Base-by-base conservation (phyloP, 2,329 filamentous ascomycete species). In the Fusarium protoensiforme region DNA sequence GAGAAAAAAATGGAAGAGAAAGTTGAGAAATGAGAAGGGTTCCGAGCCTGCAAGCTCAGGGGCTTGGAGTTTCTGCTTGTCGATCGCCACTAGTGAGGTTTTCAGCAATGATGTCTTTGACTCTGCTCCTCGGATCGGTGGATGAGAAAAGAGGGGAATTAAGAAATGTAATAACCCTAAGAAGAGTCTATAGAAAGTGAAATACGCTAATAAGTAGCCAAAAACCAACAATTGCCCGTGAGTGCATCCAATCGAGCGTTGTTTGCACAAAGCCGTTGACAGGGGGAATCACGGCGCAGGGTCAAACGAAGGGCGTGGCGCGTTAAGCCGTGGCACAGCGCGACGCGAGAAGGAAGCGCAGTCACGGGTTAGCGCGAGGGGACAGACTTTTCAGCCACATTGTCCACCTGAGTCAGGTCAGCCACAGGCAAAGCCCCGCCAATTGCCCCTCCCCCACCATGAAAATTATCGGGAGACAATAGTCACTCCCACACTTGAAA, bases 291-390 rank as follows among this genome's bases (percentile, higher is more conserved):
- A 24, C 38, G 20, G 38, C n/a, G 38, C 14, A 57, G 41, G 39
- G 61, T 33, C 24, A 29, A 39, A 54, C 29, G 43, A 72, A 63
- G 46, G 59, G 59, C 48, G 66, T 48, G 65, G 13, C 72, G 72
- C 72, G 72, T 60, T 71, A 72, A 75, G 62, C 74, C 69, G 77
- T 76, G 78, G 78, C 70, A 69, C 73, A 72, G 22, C 33, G 65
- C 67, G 70, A 83, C 82, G 81, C 82, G 82, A 83, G 76, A 75
- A 64, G 54, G 73, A 65, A 78, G 75, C 81, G 82, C 68, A 68
- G 71, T 83, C 82, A 83, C 81, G 80, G 60, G 74, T 64, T 70
- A 68, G 66, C 69, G 77, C 72, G 75, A 67, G 31, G 13, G 46
- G 58, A 57, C 31, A 20, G 27, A 20, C 7, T 9, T 60, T 57